These are phyloP conservation scores for Carex cristatella DNA, from an alignment of 176 grass and related monocot genomes.

Conservation along the genomic window DNA sequence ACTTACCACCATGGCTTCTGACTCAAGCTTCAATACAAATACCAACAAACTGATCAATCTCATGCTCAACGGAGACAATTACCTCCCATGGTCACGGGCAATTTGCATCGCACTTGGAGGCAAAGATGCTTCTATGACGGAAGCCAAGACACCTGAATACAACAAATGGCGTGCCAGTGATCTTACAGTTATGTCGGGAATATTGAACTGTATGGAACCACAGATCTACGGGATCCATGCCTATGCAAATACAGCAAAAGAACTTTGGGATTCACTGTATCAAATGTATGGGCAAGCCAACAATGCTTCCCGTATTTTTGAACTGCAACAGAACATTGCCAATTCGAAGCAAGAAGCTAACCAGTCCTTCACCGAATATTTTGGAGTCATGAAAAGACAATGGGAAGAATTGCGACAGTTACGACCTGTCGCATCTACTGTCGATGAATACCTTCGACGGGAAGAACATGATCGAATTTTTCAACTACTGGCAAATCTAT, in stretches of 20 bases:
- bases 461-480: not conserved
- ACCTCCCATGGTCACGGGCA: no score
- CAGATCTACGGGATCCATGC: not conserved
- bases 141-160: no score
- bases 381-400: not conserved
- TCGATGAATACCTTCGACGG: no score
- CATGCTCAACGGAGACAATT: no score
- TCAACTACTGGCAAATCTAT: not conserved
- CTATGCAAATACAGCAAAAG: not conserved
- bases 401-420: not conserved
- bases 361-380: not conserved
- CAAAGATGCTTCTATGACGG: no score
- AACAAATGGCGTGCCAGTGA: no score
- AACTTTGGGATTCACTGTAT: not conserved
- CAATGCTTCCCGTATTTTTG: not conserved
- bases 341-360: not conserved
- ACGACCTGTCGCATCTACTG: not conserved
- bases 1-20: no score
- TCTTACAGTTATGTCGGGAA: no score
- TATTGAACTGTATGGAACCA: no score
- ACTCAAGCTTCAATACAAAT: no score
- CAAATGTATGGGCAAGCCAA: not conserved
- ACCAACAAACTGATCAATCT: no score
- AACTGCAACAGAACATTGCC: not conserved
- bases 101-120: no score